phyloP scores from a whole-genome alignment of 495 filamentous ascomycete species.

The Penicillium steckii region DNA sequence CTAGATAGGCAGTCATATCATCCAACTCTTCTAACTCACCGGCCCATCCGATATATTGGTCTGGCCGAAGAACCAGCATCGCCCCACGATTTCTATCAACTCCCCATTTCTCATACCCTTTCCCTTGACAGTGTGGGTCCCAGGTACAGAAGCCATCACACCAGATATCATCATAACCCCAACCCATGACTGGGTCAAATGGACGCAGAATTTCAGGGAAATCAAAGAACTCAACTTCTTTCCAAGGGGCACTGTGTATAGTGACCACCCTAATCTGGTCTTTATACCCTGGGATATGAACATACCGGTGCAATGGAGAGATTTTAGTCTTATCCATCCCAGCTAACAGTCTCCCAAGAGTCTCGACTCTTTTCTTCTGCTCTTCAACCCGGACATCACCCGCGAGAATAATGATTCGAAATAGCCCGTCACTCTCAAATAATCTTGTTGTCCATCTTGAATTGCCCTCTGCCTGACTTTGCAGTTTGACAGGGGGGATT shows the following conservation, averaged over 20 bases:
- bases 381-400: slow-evolving; percentile 49
- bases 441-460: slow-evolving; percentile 47
- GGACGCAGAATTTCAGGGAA: slow-evolving; percentile 58
- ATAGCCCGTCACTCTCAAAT: slow-evolving; percentile 53
- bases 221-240: slow-evolving; percentile 52
- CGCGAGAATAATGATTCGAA: slow-evolving; percentile 60
- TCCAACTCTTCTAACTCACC: slow-evolving; percentile 54
- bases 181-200: slow-evolving; percentile 50
- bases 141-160: slow-evolving; percentile 61
- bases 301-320: slow-evolving; percentile 35
- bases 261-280: slow-evolving; percentile 54
- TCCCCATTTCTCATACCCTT: slow-evolving; percentile 61
- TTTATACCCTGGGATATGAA: slow-evolving; percentile 32
- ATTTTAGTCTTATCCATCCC: background rate
- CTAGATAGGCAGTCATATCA: slow-evolving; percentile 35
- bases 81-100: slow-evolving; percentile 58
- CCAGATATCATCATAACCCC: slow-evolving; percentile 64
- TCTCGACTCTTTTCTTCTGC: slow-evolving; percentile 45
- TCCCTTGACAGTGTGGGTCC: slow-evolving; percentile 51
- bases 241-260: slow-evolving; percentile 53
- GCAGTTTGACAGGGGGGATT: slow-evolving; percentile 51
- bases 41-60: slow-evolving; percentile 64
- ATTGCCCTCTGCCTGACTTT: slow-evolving; percentile 53
- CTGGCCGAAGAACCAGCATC: slow-evolving; percentile 57
- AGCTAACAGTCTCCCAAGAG: slow-evolving; percentile 44